Percentiles rank a stretch among this genome's conserved stretches.
These are phyloP conservation scores for Mortierella sp. DNA, from an alignment of 371 early-diverging fungal genomes.

Conservation along the genomic window DNA sequence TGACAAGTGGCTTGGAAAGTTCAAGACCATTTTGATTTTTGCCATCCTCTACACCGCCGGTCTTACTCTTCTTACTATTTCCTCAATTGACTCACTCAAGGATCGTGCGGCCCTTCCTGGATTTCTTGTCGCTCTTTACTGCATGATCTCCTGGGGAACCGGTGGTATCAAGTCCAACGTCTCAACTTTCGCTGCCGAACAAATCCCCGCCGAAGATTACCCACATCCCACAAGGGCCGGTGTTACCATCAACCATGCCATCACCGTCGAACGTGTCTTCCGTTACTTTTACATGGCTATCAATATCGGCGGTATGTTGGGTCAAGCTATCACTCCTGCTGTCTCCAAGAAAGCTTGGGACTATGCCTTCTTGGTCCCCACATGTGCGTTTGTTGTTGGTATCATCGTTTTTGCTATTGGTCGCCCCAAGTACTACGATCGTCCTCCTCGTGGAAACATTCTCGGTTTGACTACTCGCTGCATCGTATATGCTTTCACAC, in stretches of 20 bases:
- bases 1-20: constrained; percentile 87
- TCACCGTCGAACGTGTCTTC: constrained; percentile 71
- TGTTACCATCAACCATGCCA: constrained; percentile 61
- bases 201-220: constrained; percentile 60
- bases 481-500: constrained; percentile 65
- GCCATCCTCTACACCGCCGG: constrained; percentile 77
- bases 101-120: constrained; percentile 72
- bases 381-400: constrained; percentile 76
- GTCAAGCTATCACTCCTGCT: constrained; percentile 72
- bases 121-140: constrained; percentile 70
- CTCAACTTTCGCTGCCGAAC: constrained; percentile 80
- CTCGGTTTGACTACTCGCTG: constrained; percentile 65
- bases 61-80: constrained; percentile 72
- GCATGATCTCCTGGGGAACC: constrained; percentile 86
- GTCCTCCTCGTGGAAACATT: constrained; percentile 74
- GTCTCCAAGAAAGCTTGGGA: constrained; percentile 65
- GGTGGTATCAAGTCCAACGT: constrained; percentile 92
- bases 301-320: constrained; percentile 80
- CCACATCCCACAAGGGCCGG: constrained; percentile 57
- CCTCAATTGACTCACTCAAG: constrained; percentile 67
- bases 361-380: constrained; percentile 75
- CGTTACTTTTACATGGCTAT: constrained; percentile 88
- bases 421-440: constrained; percentile 68
- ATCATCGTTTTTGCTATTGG: constrained; percentile 70
- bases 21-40: constrained; percentile 81